Conservation (phyloP, 805 yeast species). For the Candida ficus region DNA sequence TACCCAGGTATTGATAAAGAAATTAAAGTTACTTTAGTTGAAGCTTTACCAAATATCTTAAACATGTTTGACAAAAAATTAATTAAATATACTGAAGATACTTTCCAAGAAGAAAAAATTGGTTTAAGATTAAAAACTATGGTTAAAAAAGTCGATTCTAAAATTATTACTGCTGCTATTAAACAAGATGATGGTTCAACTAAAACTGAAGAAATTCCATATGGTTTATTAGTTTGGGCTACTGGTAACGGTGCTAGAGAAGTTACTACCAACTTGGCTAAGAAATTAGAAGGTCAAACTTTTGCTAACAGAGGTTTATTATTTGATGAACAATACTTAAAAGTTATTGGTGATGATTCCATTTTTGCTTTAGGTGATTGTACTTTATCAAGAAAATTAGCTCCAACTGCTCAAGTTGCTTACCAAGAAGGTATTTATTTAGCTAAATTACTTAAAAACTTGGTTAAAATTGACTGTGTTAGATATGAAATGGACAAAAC, state of each 20-base stretch:
- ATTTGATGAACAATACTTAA: conserved; percentile 63
- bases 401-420: conserved; percentile 97
- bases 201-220: conserved; percentile 58
- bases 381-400: conserved; percentile 70
- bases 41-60: conserved; percentile 86
- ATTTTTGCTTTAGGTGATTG: conserved; percentile 93
- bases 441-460: conserved; percentile 64
- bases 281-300: conserved; percentile 71
- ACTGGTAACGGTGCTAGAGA: conserved; percentile 91
- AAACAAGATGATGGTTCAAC: conserved; percentile 69
- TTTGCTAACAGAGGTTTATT: conserved; percentile 83
- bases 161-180: conserved; percentile 64
- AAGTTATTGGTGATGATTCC: conserved; percentile 77
- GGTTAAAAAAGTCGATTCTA: conserved; percentile 79
- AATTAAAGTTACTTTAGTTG: conserved; percentile 79
- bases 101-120: conserved; percentile 48
- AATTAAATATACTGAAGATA: conserved; percentile 39
- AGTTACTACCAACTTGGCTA: conserved; percentile 59
- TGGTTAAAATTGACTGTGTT: conserved; percentile 34
- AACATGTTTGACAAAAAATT: conserved; percentile 41
- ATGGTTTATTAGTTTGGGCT: conserved; percentile 95
- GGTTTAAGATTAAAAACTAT: conserved; percentile 79
- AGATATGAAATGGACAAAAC: conserved; percentile 31
- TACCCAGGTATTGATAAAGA: conserved; percentile 84
- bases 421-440: conserved; percentile 86